Evolutionary conservation across 805 yeast species (phyloP), one percentile per base, ranked within the genome.

Genomic region (Sugiyamaella chiloensis): DNA sequence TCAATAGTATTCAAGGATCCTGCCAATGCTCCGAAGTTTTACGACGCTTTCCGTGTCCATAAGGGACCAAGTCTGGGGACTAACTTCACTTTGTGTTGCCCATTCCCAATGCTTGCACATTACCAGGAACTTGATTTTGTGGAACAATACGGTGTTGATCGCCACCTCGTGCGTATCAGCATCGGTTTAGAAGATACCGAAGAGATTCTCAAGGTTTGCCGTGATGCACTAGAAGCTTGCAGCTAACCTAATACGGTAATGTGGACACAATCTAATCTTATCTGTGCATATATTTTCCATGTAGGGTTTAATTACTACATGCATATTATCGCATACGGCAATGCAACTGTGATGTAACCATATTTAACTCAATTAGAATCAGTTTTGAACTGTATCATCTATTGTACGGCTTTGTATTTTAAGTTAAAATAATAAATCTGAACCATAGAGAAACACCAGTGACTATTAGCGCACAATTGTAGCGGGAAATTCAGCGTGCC

Each of bases 61-160:
- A 90, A 90, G 68, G 96, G 96, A 1, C 96, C 96, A 2, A 83
- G 93, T n/a, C 73, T 89, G 55, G 96, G 96, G 9, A 87, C 96
- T 0, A 89, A 86, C 66, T 87, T 87, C 68, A 84, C 95, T 0
- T 71, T 89, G 57, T 89, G 88, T 4, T 89, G 95, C 62, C 96
- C 97, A 8, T 90, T 89, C 66, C 76, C 96, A 5, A 77, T 90
- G 40, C 71, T 90, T 50, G 96, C 96, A 2, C 96, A 89, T 64
- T 87, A 81, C 64, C 75, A 73, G 46, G 96, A 89, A 64, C 67
- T 88, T 48, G 91, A 87, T 51, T 88, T 82, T 60, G 83, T 86
- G 19, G 86, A 76, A 42, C 71, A 79, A 58, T 88, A 87, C 82
- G 96, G 93, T 1, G 87, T 89, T 26, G 95, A 87, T 61, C 70